A percentile compares a stretch with the other conserved stretches of the same genome.
Conservation (phyloP, 2,329 filamentous ascomycete genomes). For the Lecanicillium sp. region DNA sequence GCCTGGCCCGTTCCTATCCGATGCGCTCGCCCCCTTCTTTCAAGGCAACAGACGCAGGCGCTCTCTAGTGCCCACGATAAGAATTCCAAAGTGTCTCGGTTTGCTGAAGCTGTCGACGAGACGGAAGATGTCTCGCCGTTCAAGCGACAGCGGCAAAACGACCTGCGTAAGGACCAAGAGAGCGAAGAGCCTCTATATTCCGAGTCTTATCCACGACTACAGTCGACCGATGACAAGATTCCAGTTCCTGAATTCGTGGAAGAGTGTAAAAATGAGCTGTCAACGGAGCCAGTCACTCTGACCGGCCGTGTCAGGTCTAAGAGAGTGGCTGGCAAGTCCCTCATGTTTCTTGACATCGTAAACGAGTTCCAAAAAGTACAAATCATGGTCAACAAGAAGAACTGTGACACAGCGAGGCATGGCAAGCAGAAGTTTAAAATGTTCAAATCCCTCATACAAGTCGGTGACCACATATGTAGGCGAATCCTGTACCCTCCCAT, state of each 20-base stretch:
- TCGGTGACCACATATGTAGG: slow-evolving; percentile 80
- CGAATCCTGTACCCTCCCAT: slow-evolving; percentile 12
- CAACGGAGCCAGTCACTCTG: slow-evolving; percentile 21
- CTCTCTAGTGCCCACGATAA: slow-evolving; percentile 5
- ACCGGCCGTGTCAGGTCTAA: slow-evolving; percentile 64
- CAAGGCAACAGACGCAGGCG: slow-evolving; percentile 3
- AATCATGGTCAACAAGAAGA: slow-evolving; percentile 62
- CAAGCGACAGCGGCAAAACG: slow-evolving; percentile 25
- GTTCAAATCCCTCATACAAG: slow-evolving; percentile 58
- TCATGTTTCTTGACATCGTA: slow-evolving; percentile 76
- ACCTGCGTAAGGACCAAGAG: slow-evolving; percentile 23
- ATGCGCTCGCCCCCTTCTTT: background rate
- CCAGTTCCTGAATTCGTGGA: slow-evolving; percentile 26
- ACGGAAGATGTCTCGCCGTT: slow-evolving; percentile 23
- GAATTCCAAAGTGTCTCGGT: slow-evolving; percentile 9
- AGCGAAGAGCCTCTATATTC: slow-evolving; percentile 25
- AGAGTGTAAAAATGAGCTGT: slow-evolving; percentile 16
- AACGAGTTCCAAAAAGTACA: slow-evolving; percentile 68
- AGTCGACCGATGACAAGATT: slow-evolving; percentile 17
- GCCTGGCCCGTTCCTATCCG: background rate
- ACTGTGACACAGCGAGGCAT: slow-evolving; percentile 25
- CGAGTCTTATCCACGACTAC: slow-evolving; percentile 27
- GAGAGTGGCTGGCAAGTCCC: slow-evolving; percentile 63
- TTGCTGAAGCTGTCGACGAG: slow-evolving; percentile 12
- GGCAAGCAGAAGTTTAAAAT: slow-evolving; percentile 39